A percentile compares a stretch with the other conserved stretches of the same genome.
phyloP scores from a whole-genome alignment of 257 asterid genomes.

The Buddleja alternifolia region DNA sequence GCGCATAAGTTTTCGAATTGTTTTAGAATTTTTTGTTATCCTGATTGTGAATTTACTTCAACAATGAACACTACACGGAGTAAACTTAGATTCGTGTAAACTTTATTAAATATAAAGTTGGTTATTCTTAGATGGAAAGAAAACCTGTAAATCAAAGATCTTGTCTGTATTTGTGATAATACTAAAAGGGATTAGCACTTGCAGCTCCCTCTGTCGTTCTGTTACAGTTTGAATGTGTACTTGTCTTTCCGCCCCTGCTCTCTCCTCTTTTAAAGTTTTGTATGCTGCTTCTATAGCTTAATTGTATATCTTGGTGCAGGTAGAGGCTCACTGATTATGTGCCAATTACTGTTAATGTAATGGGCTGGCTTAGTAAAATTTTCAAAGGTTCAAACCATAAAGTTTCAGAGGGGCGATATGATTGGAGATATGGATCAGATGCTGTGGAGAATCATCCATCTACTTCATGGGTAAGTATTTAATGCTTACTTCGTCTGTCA shows the following conservation, averaged over 20 bases:
- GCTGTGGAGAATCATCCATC: slow-evolving; percentile 56
- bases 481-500: not conserved
- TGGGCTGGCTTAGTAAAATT: slow-evolving; percentile 83
- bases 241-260: not conserved
- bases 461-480: slow-evolving; percentile 58
- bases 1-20: not conserved
- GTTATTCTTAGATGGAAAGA: not conserved
- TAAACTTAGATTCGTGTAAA: not conserved
- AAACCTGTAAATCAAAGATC: not conserved
- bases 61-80: not conserved
- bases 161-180: slow-evolving; percentile 2
- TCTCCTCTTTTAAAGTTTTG: not conserved
- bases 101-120: not conserved
- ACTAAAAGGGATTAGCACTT: not conserved
- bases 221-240: not conserved
- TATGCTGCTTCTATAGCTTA: not conserved
- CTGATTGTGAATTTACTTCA: not conserved
- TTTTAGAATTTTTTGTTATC: not conserved
- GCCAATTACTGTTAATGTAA: slow-evolving; percentile 33
- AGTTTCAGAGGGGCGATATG: slow-evolving; percentile 63
- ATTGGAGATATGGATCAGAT: slow-evolving; percentile 62
- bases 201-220: not conserved
- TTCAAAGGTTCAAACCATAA: slow-evolving; percentile 67
- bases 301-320: slow-evolving; percentile 37
- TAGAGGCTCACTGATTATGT: slow-evolving; percentile 38